These are phyloP conservation scores for Oenanthe sinensis DNA, from an alignment of 129 eudicot species.

Conservation along the genomic window DNA sequence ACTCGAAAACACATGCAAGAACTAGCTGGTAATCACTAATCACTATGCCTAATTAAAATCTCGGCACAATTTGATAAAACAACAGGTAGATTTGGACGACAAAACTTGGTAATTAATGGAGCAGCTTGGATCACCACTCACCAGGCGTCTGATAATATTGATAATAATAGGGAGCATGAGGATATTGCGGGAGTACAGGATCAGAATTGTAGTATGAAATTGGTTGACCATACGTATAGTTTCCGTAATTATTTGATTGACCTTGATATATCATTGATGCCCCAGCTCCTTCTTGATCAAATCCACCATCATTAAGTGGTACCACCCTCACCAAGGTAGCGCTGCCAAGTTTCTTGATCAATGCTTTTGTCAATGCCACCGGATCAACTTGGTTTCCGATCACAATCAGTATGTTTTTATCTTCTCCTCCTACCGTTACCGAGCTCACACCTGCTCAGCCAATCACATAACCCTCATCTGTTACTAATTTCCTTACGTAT, in stretches of 20 bases:
- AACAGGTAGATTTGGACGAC: background rate
- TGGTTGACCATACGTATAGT: background rate
- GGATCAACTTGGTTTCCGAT: constrained; percentile 10
- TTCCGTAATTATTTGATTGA: background rate
- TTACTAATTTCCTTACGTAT: background rate
- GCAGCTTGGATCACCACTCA: background rate
- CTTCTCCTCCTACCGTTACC: constrained; percentile 9
- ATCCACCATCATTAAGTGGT: background rate
- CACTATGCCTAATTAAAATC: background rate
- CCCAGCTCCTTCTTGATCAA: background rate
- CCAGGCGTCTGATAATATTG: background rate
- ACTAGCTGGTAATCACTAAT: background rate
- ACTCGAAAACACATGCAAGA: too few species aligned
- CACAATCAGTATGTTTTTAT: constrained; percentile 6
- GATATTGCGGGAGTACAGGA: background rate
- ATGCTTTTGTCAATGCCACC: background rate
- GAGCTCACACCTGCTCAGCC: constrained; percentile 9
- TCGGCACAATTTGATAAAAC: background rate
- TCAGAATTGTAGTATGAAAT: background rate
- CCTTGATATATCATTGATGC: background rate
- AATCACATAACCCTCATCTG: background rate
- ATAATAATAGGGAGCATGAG: background rate
- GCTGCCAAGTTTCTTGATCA: constrained; percentile 8
- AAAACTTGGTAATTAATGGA: background rate
- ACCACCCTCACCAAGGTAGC: constrained; percentile 7